A percentile compares a stretch with the other conserved stretches of the same genome.
These are phyloP conservation scores for Colletotrichum somersetense DNA, from an alignment of 2,329 filamentous ascomycete genomes.

Conservation along the genomic window DNA sequence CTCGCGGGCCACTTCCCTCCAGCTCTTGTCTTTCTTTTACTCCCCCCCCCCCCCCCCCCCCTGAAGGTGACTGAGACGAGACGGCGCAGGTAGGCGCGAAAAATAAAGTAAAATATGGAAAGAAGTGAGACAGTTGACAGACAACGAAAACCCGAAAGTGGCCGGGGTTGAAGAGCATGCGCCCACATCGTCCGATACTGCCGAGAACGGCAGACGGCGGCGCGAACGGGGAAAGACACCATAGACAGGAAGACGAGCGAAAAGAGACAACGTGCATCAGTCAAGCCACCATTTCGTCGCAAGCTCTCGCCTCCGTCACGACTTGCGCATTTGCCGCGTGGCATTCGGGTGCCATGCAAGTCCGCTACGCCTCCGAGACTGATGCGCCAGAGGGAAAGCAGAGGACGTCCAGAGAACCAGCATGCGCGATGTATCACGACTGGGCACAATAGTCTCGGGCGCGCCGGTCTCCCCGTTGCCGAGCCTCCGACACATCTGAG, in stretches of 20 bases:
- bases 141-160: conserved; percentile 13
- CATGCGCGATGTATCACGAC: not conserved
- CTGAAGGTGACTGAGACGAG: not conserved
- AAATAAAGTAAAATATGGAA: rapidly evolving
- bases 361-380: not conserved
- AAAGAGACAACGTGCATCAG: conserved; percentile 1
- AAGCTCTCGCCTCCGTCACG: not conserved
- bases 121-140: conserved; percentile 1
- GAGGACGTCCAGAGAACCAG: not conserved
- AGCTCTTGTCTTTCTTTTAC: not conserved
- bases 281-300: conserved; percentile 18
- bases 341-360: not conserved
- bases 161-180: not conserved
- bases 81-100: not conserved
- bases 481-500: not conserved
- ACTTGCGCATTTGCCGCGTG: not conserved
- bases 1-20: not conserved
- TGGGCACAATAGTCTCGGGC: not conserved
- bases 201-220: conserved; percentile 3
- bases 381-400: not conserved
- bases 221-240: not conserved
- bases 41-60: no score
- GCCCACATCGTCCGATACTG: not conserved
- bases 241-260: not conserved
- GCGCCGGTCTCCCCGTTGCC: no score